Conservation (phyloP, 768 basidiomycete genomes). For the Filobasidium floriforme region DNA sequence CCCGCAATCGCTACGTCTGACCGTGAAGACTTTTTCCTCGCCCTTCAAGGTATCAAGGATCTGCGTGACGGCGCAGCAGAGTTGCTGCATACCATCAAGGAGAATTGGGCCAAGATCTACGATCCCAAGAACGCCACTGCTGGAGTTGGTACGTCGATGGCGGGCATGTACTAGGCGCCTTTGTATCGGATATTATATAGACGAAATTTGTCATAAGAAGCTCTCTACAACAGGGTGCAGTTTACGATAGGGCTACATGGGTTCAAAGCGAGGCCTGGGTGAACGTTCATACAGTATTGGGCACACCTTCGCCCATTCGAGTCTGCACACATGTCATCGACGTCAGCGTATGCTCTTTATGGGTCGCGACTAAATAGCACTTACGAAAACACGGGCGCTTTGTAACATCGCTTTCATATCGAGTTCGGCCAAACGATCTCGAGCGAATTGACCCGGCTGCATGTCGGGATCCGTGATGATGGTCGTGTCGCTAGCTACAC, state of each 20-base stretch:
- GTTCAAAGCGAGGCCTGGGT: background rate
- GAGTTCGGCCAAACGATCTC: slow-evolving; percentile 26
- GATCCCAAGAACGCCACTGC: slow-evolving; percentile 10
- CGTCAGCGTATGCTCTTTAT: background rate
- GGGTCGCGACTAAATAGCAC: background rate
- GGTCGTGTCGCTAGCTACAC: slow-evolving; percentile 32
- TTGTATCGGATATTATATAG: no score
- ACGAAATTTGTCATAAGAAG: no score
- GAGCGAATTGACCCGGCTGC: background rate
- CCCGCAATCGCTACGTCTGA: slow-evolving; percentile 20
- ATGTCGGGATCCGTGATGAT: background rate
- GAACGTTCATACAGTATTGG: background rate
- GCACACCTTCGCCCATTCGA: slow-evolving; percentile 38
- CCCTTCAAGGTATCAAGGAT: background rate
- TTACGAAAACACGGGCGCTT: slow-evolving; percentile 37
- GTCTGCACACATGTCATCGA: slow-evolving; percentile 23
- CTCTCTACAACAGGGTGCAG: no score
- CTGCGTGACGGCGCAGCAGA: slow-evolving; percentile 1
- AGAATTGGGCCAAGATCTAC: slow-evolving; percentile 19
- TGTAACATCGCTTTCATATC: slow-evolving; percentile 41
- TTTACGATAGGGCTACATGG: background rate
- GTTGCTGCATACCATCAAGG: background rate
- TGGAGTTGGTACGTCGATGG: background rate
- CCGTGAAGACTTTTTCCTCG: slow-evolving; percentile 16
- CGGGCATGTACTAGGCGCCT: slow-evolving; percentile 3